Evolutionary conservation across 2,329 filamentous ascomycete species (phyloP).

Genomic region (Raffaelea albimanens): DNA sequence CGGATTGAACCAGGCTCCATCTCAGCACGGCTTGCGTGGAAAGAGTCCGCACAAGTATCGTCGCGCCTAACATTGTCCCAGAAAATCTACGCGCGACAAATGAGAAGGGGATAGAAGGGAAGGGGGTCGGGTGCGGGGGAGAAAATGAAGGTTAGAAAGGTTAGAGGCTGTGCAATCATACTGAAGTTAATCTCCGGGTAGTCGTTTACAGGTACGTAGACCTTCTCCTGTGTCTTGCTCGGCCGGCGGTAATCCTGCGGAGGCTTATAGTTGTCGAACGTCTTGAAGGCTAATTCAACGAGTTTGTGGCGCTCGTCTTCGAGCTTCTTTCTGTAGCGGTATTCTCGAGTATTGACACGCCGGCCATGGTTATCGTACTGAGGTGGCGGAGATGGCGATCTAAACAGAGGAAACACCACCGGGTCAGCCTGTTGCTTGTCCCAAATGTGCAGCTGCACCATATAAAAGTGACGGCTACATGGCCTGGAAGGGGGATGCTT

Average conservation of each 20-base stretch:
- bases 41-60: slow-evolving; percentile 13
- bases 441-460: slow-evolving; percentile 7
- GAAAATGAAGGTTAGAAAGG: slow-evolving; percentile 53
- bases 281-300: slow-evolving; percentile 98
- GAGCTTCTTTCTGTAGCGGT: slow-evolving; percentile 93
- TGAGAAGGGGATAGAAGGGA: background rate
- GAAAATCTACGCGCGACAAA: slow-evolving; percentile 10
- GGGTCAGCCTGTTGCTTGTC: slow-evolving; percentile 3
- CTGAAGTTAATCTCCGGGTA: slow-evolving; percentile 99
- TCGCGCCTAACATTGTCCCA: slow-evolving; percentile 28
- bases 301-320: slow-evolving; percentile 98
- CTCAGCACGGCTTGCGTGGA: slow-evolving; percentile 20
- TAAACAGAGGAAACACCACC: slow-evolving; percentile 24
- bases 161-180: slow-evolving; percentile 99
- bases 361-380: slow-evolving; percentile 99
- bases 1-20: slow-evolving; percentile 18
- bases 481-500: slow-evolving; percentile 26
- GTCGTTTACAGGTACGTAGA: slow-evolving; percentile 99
- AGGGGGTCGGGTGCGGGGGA: background rate
- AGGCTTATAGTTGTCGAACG: slow-evolving; percentile 98
- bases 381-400: slow-evolving; percentile 88
- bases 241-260: slow-evolving; percentile 97
- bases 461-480: slow-evolving; percentile 2
- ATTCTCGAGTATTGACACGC: slow-evolving; percentile 98
- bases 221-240: slow-evolving; percentile 99